Evolutionary conservation across 345 rosid species (phyloP).

Genomic region (Geranium brycei): DNA sequence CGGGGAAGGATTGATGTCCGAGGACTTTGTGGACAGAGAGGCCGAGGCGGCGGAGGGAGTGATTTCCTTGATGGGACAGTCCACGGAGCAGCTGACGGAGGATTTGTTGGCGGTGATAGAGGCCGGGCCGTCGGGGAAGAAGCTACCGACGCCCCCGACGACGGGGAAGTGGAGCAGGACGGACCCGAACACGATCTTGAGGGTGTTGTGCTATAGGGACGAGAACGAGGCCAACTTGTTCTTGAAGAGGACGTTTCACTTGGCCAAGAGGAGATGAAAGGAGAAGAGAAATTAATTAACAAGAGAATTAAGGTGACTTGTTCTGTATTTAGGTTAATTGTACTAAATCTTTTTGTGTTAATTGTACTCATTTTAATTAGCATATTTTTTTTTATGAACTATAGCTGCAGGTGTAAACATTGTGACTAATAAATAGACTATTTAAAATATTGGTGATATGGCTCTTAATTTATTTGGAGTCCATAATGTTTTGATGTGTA

Average conservation of each 20-base stretch:
- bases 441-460: too few relatives aligned
- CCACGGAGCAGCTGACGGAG: constrained; percentile 36
- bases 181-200: constrained; percentile 36
- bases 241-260: constrained; percentile 31
- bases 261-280: constrained; percentile 27
- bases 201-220: constrained; percentile 34
- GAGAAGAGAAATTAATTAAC: too few relatives aligned
- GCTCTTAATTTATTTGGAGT: too few relatives aligned
- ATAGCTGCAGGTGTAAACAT: too few relatives aligned
- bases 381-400: too few relatives aligned
- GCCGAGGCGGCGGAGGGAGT: constrained; percentile 31
- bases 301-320: background rate
- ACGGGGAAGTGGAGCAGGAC: constrained; percentile 33
- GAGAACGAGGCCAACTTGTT: constrained; percentile 25
- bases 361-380: too few relatives aligned
- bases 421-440: too few relatives aligned
- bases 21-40: constrained; percentile 23
- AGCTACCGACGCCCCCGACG: too few relatives aligned
- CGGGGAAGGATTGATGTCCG: constrained; percentile 29
- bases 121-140: too few relatives aligned
- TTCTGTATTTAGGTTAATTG: too few relatives aligned
- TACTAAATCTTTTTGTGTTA: too few relatives aligned
- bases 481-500: too few relatives aligned
- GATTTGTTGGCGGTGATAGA: constrained; percentile 13
- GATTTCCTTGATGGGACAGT: constrained; percentile 27